Evolutionary conservation across 192 early-diverging fungal genomes (phyloP).

Genomic region (Geosiphon pyriformis): DNA sequence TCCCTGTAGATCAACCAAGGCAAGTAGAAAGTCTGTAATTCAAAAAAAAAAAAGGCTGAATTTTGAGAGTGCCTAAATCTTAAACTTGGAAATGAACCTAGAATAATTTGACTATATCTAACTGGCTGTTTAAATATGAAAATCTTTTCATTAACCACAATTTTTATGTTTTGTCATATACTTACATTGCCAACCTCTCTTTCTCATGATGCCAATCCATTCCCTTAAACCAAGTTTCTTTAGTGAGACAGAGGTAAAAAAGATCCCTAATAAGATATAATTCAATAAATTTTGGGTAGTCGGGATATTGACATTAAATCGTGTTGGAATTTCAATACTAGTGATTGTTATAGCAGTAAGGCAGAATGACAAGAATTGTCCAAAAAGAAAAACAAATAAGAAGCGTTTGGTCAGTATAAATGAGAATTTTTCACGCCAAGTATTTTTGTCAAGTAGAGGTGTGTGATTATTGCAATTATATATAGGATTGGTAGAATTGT

Average conservation of each 20-base stretch:
- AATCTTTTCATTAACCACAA: neutral
- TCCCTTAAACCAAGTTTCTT: conserved; percentile 46
- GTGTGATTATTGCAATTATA: no score
- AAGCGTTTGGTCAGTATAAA: conserved; percentile 26
- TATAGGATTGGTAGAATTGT: no score
- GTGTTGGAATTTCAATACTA: conserved; percentile 52
- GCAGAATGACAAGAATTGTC: conserved; percentile 67
- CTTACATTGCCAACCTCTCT: conserved; percentile 43
- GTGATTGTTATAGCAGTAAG: conserved; percentile 70
- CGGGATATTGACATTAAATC: conserved; percentile 48
- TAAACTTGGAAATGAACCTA: no score
- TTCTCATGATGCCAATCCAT: conserved; percentile 40
- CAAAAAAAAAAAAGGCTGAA: no score
- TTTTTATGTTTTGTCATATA: neutral
- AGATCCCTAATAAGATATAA: conserved; percentile 62
- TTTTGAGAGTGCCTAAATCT: no score
- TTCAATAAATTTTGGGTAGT: conserved; percentile 70
- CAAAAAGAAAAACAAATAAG: conserved; percentile 43
- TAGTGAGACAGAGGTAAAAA: conserved; percentile 45
- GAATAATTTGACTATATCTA: no score
- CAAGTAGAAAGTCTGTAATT: conserved; percentile 49
- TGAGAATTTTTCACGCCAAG: conserved; percentile 5
- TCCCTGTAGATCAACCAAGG: conserved; percentile 70
- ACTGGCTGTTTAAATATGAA: neutral
- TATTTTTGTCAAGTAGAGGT: no score